phyloP scores from a whole-genome alignment of 2,329 filamentous ascomycete genomes.

The Diaporthe australafricana region DNA sequence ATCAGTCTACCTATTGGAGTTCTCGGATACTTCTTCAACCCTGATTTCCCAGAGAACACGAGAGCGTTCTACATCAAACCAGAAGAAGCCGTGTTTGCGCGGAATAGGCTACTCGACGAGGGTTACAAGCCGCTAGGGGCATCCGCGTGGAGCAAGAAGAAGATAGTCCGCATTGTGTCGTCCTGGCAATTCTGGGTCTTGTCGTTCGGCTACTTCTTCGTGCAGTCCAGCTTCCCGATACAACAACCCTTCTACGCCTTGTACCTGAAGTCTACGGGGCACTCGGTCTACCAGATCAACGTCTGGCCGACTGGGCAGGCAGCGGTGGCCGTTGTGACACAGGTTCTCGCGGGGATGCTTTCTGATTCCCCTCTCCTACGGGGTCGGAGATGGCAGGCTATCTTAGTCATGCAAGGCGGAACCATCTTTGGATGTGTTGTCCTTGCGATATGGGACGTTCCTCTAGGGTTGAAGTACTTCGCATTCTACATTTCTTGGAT shows the following conservation, averaged over 20 bases:
- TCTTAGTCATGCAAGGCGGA: conserved; percentile 37
- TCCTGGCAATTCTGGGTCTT: conserved; percentile 37
- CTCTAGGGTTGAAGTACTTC: conserved; percentile 38
- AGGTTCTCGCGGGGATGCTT: conserved; percentile 36
- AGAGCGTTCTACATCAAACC: conserved; percentile 31
- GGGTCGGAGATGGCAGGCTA: conserved; percentile 36
- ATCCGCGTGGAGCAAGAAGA: conserved; percentile 28
- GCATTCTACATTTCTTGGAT: conserved; percentile 36
- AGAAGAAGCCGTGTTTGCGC: conserved; percentile 30
- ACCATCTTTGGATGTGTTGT: conserved; percentile 36
- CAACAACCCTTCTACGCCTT: conserved; percentile 35
- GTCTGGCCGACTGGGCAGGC: conserved; percentile 37
- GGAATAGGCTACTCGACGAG: conserved; percentile 31
- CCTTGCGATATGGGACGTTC: conserved; percentile 34
- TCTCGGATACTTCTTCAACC: conserved; percentile 37
- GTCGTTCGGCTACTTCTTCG: conserved; percentile 38
- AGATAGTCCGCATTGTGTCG: conserved; percentile 23
- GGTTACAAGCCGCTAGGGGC: conserved; percentile 31
- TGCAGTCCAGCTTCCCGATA: conserved; percentile 33
- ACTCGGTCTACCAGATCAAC: conserved; percentile 33
- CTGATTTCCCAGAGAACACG: conserved; percentile 36
- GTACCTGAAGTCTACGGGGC: conserved; percentile 24
- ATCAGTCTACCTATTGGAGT: conserved; percentile 40
- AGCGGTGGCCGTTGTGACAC: conserved; percentile 20
- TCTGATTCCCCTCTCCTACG: conserved; percentile 36